Percentiles rank a stretch among this genome's conserved stretches.
phyloP scores from a whole-genome alignment of 1,284 basidiomycete genomes.

The Marasmius sp. region DNA sequence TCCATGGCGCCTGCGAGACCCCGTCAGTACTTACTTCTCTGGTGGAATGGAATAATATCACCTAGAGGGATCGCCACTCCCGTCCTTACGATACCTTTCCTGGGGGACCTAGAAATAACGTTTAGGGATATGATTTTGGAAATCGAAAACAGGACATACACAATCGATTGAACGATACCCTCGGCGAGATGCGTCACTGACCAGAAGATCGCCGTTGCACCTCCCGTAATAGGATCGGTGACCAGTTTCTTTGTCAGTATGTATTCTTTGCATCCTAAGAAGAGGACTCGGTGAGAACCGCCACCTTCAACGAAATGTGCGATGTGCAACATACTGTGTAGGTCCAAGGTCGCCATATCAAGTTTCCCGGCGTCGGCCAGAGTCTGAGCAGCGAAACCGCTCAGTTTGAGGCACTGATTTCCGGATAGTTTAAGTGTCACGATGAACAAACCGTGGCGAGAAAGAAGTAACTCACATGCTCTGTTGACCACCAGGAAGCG shows the following conservation, averaged over 20 bases:
- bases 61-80: conserved; percentile 41
- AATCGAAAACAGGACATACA: conserved; percentile 27
- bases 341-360: conserved; percentile 41
- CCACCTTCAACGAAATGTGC: background rate
- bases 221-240: conserved; percentile 45
- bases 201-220: conserved; percentile 48
- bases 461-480: conserved; percentile 34
- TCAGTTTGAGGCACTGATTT: conserved; percentile 48
- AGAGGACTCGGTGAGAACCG: background rate
- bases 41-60: conserved; percentile 9
- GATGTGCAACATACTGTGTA: conserved; percentile 40
- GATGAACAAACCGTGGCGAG: background rate
- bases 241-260: conserved; percentile 35
- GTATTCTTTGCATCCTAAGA: conserved; percentile 54
- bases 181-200: conserved; percentile 47
- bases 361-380: conserved; percentile 46
- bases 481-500: conserved; percentile 61
- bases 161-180: conserved; percentile 45
- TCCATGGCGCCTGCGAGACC: conserved; percentile 37
- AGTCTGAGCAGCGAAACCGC: conserved; percentile 52
- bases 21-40: background rate
- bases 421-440: background rate
- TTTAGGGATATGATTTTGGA: conserved; percentile 5
- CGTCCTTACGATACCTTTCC: conserved; percentile 45
- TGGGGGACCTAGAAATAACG: conserved; percentile 27